Evolutionary conservation across 2,329 filamentous ascomycete species (phyloP).

Genomic region (Colletotrichum filicis): DNA sequence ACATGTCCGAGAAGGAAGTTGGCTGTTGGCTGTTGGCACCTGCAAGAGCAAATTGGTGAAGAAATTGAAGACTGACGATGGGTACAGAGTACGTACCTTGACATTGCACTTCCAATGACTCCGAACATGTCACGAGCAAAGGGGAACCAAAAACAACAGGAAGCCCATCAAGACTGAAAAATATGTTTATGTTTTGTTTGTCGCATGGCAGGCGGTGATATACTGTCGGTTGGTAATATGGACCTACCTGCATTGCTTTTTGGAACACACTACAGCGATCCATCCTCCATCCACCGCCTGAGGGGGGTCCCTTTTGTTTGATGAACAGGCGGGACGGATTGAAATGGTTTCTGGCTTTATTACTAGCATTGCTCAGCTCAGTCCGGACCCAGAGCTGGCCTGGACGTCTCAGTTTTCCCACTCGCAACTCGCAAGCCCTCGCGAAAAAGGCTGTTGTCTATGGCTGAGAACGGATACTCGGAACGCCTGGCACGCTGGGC

Average conservation of each 20-base stretch:
- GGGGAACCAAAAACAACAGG: background rate
- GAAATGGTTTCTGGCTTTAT: background rate
- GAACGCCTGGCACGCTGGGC: conserved; percentile 26
- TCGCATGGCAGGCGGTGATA: background rate
- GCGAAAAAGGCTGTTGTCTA: background rate
- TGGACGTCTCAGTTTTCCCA: conserved; percentile 7
- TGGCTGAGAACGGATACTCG: conserved; percentile 27
- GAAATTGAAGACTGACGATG: background rate
- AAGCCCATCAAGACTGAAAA: background rate
- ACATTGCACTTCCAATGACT: background rate
- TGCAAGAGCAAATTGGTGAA: background rate
- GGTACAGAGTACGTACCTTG: background rate
- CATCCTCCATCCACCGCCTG: background rate
- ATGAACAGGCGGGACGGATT: background rate
- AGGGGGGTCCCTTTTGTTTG: background rate
- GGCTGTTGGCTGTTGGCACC: background rate
- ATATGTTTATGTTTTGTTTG: background rate
- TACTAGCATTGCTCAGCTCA: background rate
- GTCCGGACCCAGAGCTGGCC: background rate
- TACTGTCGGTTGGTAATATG: background rate
- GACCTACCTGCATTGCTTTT: background rate
- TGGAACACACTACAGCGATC: background rate
- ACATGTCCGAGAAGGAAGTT: background rate
- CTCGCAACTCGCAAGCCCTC: background rate
- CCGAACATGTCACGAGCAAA: background rate